Evolutionary conservation across 768 basidiomycete genomes (phyloP).

Genomic region (Tulasnella sp.): DNA sequence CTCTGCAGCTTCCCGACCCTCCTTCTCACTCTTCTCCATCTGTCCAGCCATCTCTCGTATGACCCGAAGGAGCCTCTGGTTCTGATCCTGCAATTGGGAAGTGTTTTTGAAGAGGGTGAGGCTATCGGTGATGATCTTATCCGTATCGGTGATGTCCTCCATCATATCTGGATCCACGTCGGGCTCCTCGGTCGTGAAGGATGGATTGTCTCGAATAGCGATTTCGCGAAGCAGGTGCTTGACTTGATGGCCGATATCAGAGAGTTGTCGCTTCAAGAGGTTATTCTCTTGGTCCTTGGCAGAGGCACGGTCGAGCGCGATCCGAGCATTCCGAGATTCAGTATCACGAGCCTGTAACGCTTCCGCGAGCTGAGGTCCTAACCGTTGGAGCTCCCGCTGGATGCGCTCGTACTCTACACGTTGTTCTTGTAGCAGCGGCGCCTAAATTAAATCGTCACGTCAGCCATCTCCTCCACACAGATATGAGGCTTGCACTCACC

Average conservation of each 20-base stretch:
- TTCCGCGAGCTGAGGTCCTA: conserved; percentile 67
- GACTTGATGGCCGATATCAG: conserved; percentile 77
- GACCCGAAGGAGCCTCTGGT: conserved; percentile 77
- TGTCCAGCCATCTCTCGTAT: conserved; percentile 71
- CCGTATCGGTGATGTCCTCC: conserved; percentile 41
- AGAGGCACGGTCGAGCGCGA: conserved; percentile 50
- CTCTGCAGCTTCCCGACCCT: conserved; percentile 59
- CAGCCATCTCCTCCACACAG: conserved; percentile 8
- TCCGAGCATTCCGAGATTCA: conserved; percentile 43
- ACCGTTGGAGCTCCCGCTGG: conserved; percentile 65
- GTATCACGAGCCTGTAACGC: conserved; percentile 68
- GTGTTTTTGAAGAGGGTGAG: conserved; percentile 81
- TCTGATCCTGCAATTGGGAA: conserved; percentile 76
- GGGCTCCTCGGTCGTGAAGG: conserved; percentile 53
- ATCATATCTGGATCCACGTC: conserved; percentile 34
- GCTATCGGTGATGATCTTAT: conserved; percentile 76
- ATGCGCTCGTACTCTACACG: conserved; percentile 80
- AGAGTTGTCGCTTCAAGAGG: conserved; percentile 62
- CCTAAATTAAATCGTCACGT: conserved; percentile 36
- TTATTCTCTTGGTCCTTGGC: conserved; percentile 52
- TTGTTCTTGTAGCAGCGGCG: conserved; percentile 83
- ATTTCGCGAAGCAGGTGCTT: conserved; percentile 70
- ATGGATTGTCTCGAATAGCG: conserved; percentile 71
- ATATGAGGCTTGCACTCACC: conserved; percentile 35
- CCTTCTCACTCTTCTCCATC: conserved; percentile 77